Evolutionary conservation across 257 asterid species (phyloP), one percentile per base, ranked within the genome.

Genomic region (Osmanthus fragrans): DNA sequence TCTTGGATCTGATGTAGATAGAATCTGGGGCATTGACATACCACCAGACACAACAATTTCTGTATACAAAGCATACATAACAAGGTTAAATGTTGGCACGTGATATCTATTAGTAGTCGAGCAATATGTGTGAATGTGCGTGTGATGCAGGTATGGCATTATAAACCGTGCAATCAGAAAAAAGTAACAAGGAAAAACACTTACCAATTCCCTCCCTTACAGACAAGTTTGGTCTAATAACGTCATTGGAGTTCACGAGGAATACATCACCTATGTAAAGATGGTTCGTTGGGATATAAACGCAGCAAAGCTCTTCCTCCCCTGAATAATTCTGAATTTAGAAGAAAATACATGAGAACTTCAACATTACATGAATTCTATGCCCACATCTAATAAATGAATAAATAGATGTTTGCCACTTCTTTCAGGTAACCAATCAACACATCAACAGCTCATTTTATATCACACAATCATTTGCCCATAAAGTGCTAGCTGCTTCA

Each of bases 1-100:
- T 75, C 81, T 75, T 21, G 88, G 81, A 71, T 71, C 74, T 51
- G 39, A 42, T 1, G 30, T 39, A 71, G 30, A 36, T 2, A 71
- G 58, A 9, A 71, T n/a, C 56, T 71, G 45, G 32, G 74, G 58
- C 49, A 71, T 71, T 9, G 74, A 71, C 74, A 71, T 36, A 8
- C 74, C 74, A 71, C 74, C 74, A 16, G 74, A 71, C 9, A 71
- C 49, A 6, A 71, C 74, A 33, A 71, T 71, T 39, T 71, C 73
- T 70, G 56, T 45, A 73, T 80, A 29, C 8, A 60, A 49, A 49
- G 23, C 7, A 75, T 51, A 37, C 3, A 73, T 45, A 66, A 54
- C 6, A n/a, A 66, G 33, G 54, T 70, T 39, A 73, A 49, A 15
- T 8, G 42, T 37, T 37, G 42, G 42, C 70, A 18, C 65, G 78